Conservation (phyloP, 305 asterid species). For the Fraxinus platypoda region DNA sequence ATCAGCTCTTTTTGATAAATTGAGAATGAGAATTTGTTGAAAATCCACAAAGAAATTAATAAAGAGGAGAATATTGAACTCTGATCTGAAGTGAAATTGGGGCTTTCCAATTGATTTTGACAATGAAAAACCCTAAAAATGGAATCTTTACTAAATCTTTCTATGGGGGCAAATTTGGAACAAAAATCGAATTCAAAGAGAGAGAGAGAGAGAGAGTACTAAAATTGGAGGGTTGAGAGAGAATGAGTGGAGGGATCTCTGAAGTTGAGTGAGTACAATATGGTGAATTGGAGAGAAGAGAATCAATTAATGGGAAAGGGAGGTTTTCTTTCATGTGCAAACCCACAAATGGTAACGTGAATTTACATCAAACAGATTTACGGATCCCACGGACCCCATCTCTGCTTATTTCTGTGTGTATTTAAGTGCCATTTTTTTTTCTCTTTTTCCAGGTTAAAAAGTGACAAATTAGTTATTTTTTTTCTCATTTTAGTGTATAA, state of each 20-base stretch:
- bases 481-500: not conserved
- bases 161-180: conserved; percentile 16
- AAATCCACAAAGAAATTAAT: conserved; percentile 20
- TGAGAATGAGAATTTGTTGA: conserved; percentile 15
- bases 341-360: conserved; percentile 22
- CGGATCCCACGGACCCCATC: not conserved
- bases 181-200: conserved; percentile 10
- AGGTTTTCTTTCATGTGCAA: conserved; percentile 28
- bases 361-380: not conserved
- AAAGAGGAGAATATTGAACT: conserved; percentile 12
- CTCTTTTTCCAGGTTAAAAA: not conserved
- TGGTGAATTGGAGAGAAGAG: conserved; percentile 11
- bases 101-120: conserved; percentile 23
- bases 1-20: conserved; percentile 22
- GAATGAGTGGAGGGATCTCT: conserved; percentile 19
- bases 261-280: conserved; percentile 16
- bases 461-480: no score
- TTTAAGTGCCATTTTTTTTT: not conserved
- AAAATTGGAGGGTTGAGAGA: conserved; percentile 18
- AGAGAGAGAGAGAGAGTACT: not conserved
- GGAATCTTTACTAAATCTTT: conserved; percentile 22
- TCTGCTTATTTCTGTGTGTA: not conserved
- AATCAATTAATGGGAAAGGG: conserved; percentile 25
- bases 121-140: conserved; percentile 30
- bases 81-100: conserved; percentile 25